Percentiles rank a stretch among this genome's conserved stretches.
Evolutionary conservation across 2,329 filamentous ascomycete genomes (phyloP).

Genomic region (Diaporthe caulivora): DNA sequence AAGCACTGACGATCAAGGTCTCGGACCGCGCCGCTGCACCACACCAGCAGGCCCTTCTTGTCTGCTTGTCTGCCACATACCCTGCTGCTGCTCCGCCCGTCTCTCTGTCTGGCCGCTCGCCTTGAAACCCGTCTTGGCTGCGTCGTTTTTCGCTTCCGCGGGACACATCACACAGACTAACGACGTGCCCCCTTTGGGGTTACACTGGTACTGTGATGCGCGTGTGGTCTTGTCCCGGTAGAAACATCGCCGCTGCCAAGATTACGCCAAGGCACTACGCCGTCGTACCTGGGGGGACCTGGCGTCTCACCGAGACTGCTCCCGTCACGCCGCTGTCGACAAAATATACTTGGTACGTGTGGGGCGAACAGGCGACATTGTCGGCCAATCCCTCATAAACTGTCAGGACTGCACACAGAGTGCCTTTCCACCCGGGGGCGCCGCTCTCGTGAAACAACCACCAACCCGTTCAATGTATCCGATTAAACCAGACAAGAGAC

Average conservation of each 20-base stretch:
- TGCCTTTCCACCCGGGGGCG: not conserved
- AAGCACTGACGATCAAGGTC: conserved; percentile 21
- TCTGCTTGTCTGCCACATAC: conserved; percentile 3
- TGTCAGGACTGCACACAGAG: not conserved
- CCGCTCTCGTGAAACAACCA: not conserved
- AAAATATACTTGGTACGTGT: not conserved
- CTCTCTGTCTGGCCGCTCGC: conserved; percentile 2
- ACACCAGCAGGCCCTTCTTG: not conserved
- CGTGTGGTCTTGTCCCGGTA: not conserved
- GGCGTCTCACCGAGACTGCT: conserved; percentile 20
- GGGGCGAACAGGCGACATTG: not conserved
- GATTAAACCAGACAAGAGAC: not conserved
- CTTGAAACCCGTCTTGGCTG: conserved; percentile 13
- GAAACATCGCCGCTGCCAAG: conserved; percentile 14
- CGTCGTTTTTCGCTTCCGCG: conserved; percentile 7
- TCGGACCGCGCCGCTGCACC: conserved; percentile 34
- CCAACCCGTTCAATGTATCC: not conserved
- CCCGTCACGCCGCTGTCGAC: not conserved
- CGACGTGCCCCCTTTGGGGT: not conserved
- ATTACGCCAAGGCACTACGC: conserved; percentile 2
- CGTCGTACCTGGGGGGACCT: conserved; percentile 15
- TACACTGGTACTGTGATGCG: conserved; percentile 4
- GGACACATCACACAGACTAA: not conserved
- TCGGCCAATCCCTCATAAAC: not conserved
- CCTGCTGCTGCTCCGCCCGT: not conserved